Conservation (phyloP, 495 filamentous ascomycete species). For the Lichina pygmaea region DNA sequence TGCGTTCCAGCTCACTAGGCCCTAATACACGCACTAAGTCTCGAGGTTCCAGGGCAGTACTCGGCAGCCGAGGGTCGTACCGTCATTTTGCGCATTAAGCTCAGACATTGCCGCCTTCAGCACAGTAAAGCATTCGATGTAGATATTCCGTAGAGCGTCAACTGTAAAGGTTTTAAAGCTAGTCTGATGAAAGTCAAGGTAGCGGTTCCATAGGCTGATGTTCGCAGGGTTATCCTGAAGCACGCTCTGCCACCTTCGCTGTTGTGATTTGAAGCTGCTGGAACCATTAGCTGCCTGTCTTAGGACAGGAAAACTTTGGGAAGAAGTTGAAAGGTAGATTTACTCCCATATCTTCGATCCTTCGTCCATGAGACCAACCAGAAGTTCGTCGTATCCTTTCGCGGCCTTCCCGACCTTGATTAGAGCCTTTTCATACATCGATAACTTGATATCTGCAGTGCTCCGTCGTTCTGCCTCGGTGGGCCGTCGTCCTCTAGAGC, state of each 20-base stretch:
- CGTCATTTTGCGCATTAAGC: not conserved
- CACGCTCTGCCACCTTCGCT: constrained; percentile 34
- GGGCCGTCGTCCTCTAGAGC: constrained; percentile 12
- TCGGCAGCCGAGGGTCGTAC: not conserved
- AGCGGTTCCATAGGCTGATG: constrained; percentile 41
- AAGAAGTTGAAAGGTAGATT: not conserved
- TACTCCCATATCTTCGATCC: constrained; percentile 44
- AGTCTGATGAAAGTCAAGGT: constrained; percentile 51
- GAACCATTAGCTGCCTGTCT: not conserved
- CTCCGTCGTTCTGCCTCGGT: constrained; percentile 34
- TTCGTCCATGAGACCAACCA: constrained; percentile 43
- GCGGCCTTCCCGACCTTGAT: constrained; percentile 16
- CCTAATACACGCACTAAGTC: too few species aligned
- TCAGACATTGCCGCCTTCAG: constrained; percentile 14
- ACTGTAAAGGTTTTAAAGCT: constrained; percentile 40
- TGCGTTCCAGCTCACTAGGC: constrained; percentile 13
- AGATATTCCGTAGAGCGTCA: constrained; percentile 29
- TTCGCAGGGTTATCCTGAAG: constrained; percentile 28
- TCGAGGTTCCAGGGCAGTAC: too few species aligned
- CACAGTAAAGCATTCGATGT: constrained; percentile 23
- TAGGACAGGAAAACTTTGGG: too few species aligned
- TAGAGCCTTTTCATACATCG: constrained; percentile 60
- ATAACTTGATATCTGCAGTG: constrained; percentile 50
- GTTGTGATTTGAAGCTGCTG: constrained; percentile 20
- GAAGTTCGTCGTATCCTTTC: constrained; percentile 24